Percentiles rank a stretch among this genome's conserved stretches.
These are phyloP conservation scores for Acacia confusa DNA, from an alignment of 306 rosid genomes.

Conservation along the genomic window DNA sequence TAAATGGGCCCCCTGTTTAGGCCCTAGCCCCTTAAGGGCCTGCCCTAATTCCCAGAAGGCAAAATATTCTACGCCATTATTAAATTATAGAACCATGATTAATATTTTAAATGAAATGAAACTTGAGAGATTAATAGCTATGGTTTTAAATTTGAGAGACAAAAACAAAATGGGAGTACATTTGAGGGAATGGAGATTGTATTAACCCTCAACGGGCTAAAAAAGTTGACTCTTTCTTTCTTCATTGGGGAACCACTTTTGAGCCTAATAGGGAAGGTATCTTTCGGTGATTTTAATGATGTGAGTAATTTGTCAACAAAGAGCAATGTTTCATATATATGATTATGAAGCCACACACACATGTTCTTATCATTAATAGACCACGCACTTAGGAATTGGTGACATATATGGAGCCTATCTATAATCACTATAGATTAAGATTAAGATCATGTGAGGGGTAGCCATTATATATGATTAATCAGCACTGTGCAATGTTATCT, in stretches of 20 bases:
- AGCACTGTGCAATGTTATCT: constrained; percentile 5
- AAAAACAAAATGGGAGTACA: too few relatives aligned
- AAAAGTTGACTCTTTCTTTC: too few relatives aligned
- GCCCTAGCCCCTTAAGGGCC: too few relatives aligned
- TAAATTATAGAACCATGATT: too few relatives aligned
- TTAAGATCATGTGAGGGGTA: not conserved
- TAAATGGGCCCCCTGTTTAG: too few relatives aligned
- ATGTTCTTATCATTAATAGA: constrained; percentile 60
- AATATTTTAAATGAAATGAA: too few relatives aligned
- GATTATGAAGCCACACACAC: constrained; percentile 52
- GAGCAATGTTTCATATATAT: constrained; percentile 29
- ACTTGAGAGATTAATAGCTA: too few relatives aligned
- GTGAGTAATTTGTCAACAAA: constrained; percentile 34
- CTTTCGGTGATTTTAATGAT: constrained; percentile 71
- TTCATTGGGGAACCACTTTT: constrained; percentile 27
- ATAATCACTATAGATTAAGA: constrained; percentile 41
- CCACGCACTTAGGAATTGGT: constrained; percentile 53
- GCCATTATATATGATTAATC: constrained; percentile 22
- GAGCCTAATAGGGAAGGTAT: constrained; percentile 26
- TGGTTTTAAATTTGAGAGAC: too few relatives aligned
- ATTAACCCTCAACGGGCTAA: too few relatives aligned
- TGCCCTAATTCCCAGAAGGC: too few relatives aligned
- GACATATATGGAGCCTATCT: constrained; percentile 34
- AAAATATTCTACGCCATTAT: too few relatives aligned
- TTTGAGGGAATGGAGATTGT: too few relatives aligned